These are phyloP conservation scores for Geranomyces variabilis DNA, from an alignment of 192 early-diverging fungal genomes.

Conservation along the genomic window DNA sequence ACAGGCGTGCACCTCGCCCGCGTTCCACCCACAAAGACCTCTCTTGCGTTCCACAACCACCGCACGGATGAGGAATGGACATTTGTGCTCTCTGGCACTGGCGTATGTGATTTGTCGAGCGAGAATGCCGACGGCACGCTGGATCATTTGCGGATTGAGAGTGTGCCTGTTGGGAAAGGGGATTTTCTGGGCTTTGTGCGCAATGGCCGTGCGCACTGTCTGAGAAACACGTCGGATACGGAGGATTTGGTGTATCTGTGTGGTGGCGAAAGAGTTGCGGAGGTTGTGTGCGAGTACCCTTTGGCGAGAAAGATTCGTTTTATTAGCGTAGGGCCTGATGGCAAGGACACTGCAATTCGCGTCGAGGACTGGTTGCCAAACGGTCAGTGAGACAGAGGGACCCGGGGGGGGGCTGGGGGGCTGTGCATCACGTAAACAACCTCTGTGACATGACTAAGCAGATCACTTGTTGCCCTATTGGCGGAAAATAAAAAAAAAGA, in stretches of 20 bases:
- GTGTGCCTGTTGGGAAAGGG: not conserved
- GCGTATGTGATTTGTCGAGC: not conserved
- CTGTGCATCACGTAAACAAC: no score
- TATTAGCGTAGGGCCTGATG: no score
- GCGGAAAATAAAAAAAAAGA: no score
- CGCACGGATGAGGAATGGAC: conserved; percentile 23
- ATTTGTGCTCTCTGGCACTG: conserved; percentile 19
- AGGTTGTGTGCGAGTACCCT: not conserved
- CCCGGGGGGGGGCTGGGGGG: no score
- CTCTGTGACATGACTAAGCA: no score
- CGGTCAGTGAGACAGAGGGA: no score
- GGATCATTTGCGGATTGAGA: conserved; percentile 9
- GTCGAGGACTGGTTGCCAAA: no score
- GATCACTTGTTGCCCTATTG: no score
- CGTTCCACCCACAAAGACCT: not conserved
- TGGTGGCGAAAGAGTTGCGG: conserved; percentile 6
- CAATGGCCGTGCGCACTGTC: conserved; percentile 12
- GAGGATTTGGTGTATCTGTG: conserved; percentile 25
- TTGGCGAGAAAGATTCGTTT: not conserved
- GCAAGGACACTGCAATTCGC: no score
- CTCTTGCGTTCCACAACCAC: conserved; percentile 10
- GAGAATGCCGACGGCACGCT: not conserved
- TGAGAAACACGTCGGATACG: not conserved
- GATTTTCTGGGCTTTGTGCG: conserved; percentile 26
- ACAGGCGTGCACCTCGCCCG: conserved; percentile 12